Evolutionary conservation across 352 stramenopile genomes (phyloP).

Genomic region (Pelagophyceae sp.): DNA sequence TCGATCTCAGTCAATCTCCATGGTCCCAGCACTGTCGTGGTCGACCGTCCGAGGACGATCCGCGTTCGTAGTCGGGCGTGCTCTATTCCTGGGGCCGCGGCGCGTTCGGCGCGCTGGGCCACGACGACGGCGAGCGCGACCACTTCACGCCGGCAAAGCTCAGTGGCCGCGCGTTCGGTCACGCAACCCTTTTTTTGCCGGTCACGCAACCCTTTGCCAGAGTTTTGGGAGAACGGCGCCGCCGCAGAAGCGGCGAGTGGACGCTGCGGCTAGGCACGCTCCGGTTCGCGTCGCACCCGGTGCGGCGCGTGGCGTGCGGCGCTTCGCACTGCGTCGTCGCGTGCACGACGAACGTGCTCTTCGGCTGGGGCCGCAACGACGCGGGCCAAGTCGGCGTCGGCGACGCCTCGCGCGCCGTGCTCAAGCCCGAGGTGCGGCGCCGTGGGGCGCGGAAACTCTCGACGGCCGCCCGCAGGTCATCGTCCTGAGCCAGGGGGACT

Average conservation of each 20-base stretch:
- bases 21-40: no score
- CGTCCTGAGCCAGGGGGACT: not conserved
- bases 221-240: not conserved
- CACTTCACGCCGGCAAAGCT: not conserved
- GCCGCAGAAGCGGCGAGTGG: no score
- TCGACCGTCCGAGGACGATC: not conserved
- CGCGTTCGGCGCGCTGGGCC: not conserved
- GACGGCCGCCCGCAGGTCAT: not conserved
- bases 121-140: not conserved
- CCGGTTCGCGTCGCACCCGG: not conserved
- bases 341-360: not conserved
- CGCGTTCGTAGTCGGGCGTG: not conserved
- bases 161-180: not conserved
- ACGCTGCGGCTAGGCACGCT: no score
- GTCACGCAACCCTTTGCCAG: not conserved
- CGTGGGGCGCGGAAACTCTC: no score
- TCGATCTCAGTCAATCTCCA: no score
- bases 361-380: slow-evolving; percentile 9
- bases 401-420: not conserved
- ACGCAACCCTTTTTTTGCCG: not conserved
- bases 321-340: not conserved
- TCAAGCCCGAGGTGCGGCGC: not conserved
- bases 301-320: not conserved
- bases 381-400: not conserved
- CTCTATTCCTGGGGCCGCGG: slow-evolving; percentile 4